Base-by-base conservation (phyloP, 345 rosid species). In the Populus tremula region DNA sequence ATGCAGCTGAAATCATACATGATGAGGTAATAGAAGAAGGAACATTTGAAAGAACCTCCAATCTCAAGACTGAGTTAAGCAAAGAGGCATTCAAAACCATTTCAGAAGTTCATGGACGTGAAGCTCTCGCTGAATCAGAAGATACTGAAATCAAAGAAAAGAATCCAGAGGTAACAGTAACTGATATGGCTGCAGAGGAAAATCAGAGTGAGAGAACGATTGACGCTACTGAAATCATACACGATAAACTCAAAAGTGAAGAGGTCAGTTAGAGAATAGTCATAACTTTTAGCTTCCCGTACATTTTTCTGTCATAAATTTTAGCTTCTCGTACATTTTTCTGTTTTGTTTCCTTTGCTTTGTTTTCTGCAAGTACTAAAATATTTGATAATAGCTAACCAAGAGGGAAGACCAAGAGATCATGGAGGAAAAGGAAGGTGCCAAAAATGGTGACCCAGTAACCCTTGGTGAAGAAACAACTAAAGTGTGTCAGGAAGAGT, bases 241-340 rank as follows among this genome's bases (percentile, higher is more conserved):
- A 76, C 64, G 53, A 66, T 72, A 17, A 86, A 80, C 77, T 77
- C 86, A 84, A 77, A 75, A 73, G 49, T 29, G 82, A 78, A 76
- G 70, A 83, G 89, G 84, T 81, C 39, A 82, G 79, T 67, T 47
- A 33, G 23, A 71, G 25, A 54, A 4, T 8, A 69, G 29, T 25
- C 33, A 16, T 12, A 77, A 72, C 18, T 53, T 76, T 12, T 49
- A 20, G 39, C 25, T 14, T 76, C 78, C 45, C 25, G 43, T 10
- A 29, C 18, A 45, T 45, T 12, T 45, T 9, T 41, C 45, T 41
- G 14, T 25, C 33, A 16, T 12, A 71, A 77, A 17, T 50, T 76
- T 12, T 49, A 23, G 33, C 31, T 13, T 73, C 78, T 45, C 49
- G 16, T 2, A 12, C 49, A 39, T 72, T 71, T 74, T n/a, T 31